These are phyloP conservation scores for Stagonosporopsis tanaceti DNA, from an alignment of 2,329 filamentous ascomycete species.

Conservation along the genomic window DNA sequence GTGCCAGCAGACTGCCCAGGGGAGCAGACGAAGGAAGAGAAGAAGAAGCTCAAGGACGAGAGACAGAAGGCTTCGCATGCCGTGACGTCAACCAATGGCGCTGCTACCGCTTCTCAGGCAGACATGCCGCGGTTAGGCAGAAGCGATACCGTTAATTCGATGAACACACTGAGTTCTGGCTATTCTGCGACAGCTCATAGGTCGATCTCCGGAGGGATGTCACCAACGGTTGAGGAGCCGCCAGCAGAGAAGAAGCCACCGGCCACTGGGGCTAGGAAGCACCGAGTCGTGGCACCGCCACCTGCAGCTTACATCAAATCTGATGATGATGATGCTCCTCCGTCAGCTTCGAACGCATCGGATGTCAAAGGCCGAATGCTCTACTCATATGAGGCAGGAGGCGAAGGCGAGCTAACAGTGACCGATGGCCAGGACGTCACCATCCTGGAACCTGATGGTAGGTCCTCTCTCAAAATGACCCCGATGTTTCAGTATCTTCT, in stretches of 20 bases:
- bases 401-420: constrained; percentile 82
- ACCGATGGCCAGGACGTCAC: constrained; percentile 79
- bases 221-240: constrained; percentile 62
- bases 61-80: constrained; percentile 80
- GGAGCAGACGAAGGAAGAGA: constrained; percentile 91
- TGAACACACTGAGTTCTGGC: constrained; percentile 77
- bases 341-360: constrained; percentile 42
- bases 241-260: constrained; percentile 46
- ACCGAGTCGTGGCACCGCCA: constrained; percentile 85
- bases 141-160: constrained; percentile 87
- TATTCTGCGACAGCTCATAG: constrained; percentile 81
- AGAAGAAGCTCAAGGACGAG: constrained; percentile 89
- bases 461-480: constrained; percentile 48
- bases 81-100: constrained; percentile 53
- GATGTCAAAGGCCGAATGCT: constrained; percentile 86
- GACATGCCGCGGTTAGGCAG: constrained; percentile 75
- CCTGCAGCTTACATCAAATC: constrained; percentile 81
- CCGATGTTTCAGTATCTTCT: constrained; percentile 26
- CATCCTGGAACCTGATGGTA: constrained; percentile 88
- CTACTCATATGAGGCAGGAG: constrained; percentile 82
- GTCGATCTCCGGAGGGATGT: constrained; percentile 70
- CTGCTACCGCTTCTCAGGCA: constrained; percentile 59
- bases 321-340: constrained; percentile 59
- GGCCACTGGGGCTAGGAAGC: constrained; percentile 56
- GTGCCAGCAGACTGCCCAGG: constrained; percentile 95